These are phyloP conservation scores for Syzygium jambos DNA, from an alignment of 345 rosid genomes.

Conservation along the genomic window DNA sequence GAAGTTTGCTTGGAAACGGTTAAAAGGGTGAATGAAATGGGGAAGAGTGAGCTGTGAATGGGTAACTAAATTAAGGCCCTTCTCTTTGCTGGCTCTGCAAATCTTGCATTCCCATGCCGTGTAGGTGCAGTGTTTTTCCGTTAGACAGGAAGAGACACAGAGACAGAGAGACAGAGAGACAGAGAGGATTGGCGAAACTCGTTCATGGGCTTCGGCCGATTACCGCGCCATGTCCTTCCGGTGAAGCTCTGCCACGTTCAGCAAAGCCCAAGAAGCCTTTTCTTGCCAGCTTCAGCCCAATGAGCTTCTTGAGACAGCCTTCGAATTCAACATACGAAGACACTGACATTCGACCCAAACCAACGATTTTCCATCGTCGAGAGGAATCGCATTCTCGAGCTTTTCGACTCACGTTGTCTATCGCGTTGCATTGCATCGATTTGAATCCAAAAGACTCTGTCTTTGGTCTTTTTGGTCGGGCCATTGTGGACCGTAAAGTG, in stretches of 20 bases:
- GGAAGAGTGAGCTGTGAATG: background rate
- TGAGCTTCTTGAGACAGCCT: background rate
- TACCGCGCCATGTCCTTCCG: background rate
- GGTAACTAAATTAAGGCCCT: background rate
- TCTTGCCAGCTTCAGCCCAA: background rate
- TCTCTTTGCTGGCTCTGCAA: background rate
- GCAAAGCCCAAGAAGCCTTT: background rate
- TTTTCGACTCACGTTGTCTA: background rate
- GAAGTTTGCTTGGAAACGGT: background rate
- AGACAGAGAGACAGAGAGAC: background rate
- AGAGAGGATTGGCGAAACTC: constrained; percentile 8
- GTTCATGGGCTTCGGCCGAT: background rate
- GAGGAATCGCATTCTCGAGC: background rate
- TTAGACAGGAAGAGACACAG: background rate
- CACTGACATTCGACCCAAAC: background rate
- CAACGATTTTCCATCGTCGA: background rate
- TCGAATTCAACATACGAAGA: background rate
- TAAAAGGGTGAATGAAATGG: background rate
- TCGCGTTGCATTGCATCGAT: background rate
- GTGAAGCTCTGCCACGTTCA: background rate
- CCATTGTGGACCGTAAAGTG: background rate
- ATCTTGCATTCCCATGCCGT: constrained; percentile 9
- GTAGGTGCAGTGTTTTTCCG: background rate
- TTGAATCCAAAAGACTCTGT: background rate
- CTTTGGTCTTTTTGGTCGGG: background rate